A percentile compares a stretch with the other conserved stretches of the same genome.
Evolutionary conservation across 1,139 yeast species (phyloP).

Genomic region (Wickerhamomyces sp.): DNA sequence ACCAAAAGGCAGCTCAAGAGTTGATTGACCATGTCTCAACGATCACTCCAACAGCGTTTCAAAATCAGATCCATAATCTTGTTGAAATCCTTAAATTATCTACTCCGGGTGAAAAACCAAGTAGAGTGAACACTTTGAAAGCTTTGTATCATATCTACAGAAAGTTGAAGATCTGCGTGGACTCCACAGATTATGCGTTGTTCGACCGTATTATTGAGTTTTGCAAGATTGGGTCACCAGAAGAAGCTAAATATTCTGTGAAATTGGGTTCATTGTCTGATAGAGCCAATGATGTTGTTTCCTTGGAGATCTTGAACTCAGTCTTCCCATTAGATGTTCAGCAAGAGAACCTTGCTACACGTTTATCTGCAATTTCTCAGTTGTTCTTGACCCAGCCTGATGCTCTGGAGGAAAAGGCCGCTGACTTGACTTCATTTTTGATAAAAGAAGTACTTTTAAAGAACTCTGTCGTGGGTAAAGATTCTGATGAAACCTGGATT

Average conservation of each 20-base stretch:
- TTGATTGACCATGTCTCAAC: slow-evolving; percentile 57
- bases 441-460: slow-evolving; percentile 57
- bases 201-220: slow-evolving; percentile 37
- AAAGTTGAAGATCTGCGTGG: slow-evolving; percentile 25
- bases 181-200: slow-evolving; percentile 30
- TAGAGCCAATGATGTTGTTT: slow-evolving; percentile 35
- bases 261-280: slow-evolving; percentile 49
- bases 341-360: slow-evolving; percentile 41
- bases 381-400: slow-evolving; percentile 48
- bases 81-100: slow-evolving; percentile 34
- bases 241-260: slow-evolving; percentile 62
- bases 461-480: slow-evolving; percentile 32
- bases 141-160: slow-evolving; percentile 58
- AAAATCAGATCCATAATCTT: slow-evolving; percentile 51
- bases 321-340: slow-evolving; percentile 48
- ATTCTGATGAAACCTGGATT: slow-evolving; percentile 42
- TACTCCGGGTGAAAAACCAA: slow-evolving; percentile 22
- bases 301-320: slow-evolving; percentile 34
- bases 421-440: slow-evolving; percentile 54
- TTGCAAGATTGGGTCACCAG: slow-evolving; percentile 49
- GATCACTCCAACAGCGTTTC: slow-evolving; percentile 60
- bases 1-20: slow-evolving; percentile 39
- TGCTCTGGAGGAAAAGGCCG: slow-evolving; percentile 47
- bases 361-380: slow-evolving; percentile 58
- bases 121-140: slow-evolving; percentile 39